phyloP scores from a whole-genome alignment of 306 rosid genomes.

The Cucumis sativus region DNA sequence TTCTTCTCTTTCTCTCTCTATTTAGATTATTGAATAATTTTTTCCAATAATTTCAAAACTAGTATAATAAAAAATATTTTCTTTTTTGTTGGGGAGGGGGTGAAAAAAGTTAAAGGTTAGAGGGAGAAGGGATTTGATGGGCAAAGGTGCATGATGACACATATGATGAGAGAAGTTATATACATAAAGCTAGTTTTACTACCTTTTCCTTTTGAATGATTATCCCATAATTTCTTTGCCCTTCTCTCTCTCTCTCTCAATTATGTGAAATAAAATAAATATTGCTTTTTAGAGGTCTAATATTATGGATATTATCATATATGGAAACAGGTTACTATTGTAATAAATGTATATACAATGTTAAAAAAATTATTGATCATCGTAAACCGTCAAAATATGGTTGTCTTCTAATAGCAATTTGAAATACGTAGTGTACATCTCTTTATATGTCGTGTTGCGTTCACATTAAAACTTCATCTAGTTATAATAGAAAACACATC shows the following conservation, averaged over 20 bases:
- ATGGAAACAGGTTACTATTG: background rate
- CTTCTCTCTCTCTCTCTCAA: conserved; percentile 8
- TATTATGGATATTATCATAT: background rate
- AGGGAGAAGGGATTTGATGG: conserved; percentile 9
- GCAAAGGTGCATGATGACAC: conserved; percentile 71
- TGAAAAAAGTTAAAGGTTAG: conserved; percentile 53
- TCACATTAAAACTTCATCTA: background rate
- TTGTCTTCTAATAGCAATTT: background rate
- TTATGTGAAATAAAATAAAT: background rate
- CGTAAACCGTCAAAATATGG: background rate
- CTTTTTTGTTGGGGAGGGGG: conserved; percentile 28
- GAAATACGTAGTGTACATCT: too few relatives aligned
- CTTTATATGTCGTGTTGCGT: too few relatives aligned
- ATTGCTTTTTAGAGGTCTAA: background rate
- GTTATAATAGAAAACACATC: background rate
- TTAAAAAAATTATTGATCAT: background rate
- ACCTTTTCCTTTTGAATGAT: conserved; percentile 55
- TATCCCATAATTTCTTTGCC: conserved; percentile 71
- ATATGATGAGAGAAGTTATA: conserved; percentile 48
- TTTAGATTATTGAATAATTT: background rate
- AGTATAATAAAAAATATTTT: conserved; percentile 31
- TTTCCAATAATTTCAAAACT: conserved; percentile 8
- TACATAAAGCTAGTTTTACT: conserved; percentile 42
- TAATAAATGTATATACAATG: background rate
- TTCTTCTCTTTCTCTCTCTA: conserved; percentile 16